Base-by-base conservation (phyloP, 2,329 filamentous ascomycete genomes). In the Seiridium cupressi region DNA sequence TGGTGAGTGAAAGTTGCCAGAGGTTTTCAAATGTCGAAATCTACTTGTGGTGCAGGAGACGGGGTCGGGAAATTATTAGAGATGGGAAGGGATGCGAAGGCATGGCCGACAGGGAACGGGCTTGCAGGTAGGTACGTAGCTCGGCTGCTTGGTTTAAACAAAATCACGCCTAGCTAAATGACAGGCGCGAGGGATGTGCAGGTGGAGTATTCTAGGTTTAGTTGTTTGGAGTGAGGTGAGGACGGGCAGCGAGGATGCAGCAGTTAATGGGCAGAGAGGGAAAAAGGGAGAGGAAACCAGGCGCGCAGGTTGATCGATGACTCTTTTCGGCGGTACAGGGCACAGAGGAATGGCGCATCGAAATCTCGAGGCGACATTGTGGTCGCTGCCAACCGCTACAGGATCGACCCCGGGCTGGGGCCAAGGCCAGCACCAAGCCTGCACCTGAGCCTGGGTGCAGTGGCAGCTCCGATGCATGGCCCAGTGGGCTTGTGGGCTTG, bases 51-150 rank as follows among this genome's bases (percentile, higher is more conserved):
- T 63, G 66, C 62, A 65, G 63, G 60, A 68, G 58, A 65, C 60
- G 66, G 66, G 67, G 67, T 66, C 66, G 66, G 66, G 68, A 68
- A 68, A 68, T 68, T 69, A 68, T 68, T 66, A 68, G 66, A 66
- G 64, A 68, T 64, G 58, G 63, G 66, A 67, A 67, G 66, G 66
- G 66, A 67, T 68, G 64, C 63, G 55, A 66, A 55, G 64, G 66
- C 64, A 66, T 67, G 65, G 65, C 63, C 62, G 65, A 62, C 64
- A 67, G 64, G 64, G 66, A 69, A 68, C 55, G 59, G 53, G 64
- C 63, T 62, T 61, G 64, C 38, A 53, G 61, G 61, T 51, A 54
- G 58, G 60, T 58, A 58, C 59, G 61, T 58, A 61, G 40, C 34
- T 53, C 49, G 32, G 26, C 40, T 40, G 44, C 58, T 60, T 59